These are phyloP conservation scores for Chytriomyces hyalinus DNA, from an alignment of 192 early-diverging fungal genomes.

Conservation along the genomic window DNA sequence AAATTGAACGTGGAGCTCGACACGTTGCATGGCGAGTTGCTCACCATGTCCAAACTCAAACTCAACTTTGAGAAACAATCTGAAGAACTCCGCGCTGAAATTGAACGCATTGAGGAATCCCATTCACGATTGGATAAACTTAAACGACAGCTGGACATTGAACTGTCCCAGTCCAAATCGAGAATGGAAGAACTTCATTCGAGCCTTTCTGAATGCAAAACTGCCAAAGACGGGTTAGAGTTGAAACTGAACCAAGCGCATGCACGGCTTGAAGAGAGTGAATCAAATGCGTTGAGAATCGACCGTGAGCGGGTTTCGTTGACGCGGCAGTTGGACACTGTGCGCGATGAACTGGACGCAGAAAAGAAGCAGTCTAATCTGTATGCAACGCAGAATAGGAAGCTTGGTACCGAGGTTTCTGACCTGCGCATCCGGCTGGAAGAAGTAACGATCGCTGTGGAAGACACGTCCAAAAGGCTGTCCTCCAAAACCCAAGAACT, in stretches of 20 bases:
- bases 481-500: conserved; percentile 65
- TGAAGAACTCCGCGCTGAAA: conserved; percentile 41
- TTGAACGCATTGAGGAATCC: conserved; percentile 55
- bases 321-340: conserved; percentile 47
- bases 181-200: conserved; percentile 61
- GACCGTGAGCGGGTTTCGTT: conserved; percentile 61
- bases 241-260: conserved; percentile 62
- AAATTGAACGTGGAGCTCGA: conserved; percentile 59
- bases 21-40: conserved; percentile 44
- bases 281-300: conserved; percentile 54
- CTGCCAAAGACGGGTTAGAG: conserved; percentile 71
- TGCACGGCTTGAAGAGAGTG: conserved; percentile 61
- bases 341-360: conserved; percentile 60
- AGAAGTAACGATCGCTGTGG: conserved; percentile 61
- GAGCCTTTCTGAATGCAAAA: conserved; percentile 63
- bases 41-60: conserved; percentile 44
- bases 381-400: conserved; percentile 54
- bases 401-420: conserved; percentile 51
- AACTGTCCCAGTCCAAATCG: conserved; percentile 40
- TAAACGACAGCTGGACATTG: conserved; percentile 50
- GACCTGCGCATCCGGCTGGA: conserved; percentile 72
- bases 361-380: conserved; percentile 46
- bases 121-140: conserved; percentile 44
- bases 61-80: conserved; percentile 50
- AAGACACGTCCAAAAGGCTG: conserved; percentile 58